Evolutionary conservation across 495 filamentous ascomycete species (phyloP).

Genomic region (Penicillium argentinense): DNA sequence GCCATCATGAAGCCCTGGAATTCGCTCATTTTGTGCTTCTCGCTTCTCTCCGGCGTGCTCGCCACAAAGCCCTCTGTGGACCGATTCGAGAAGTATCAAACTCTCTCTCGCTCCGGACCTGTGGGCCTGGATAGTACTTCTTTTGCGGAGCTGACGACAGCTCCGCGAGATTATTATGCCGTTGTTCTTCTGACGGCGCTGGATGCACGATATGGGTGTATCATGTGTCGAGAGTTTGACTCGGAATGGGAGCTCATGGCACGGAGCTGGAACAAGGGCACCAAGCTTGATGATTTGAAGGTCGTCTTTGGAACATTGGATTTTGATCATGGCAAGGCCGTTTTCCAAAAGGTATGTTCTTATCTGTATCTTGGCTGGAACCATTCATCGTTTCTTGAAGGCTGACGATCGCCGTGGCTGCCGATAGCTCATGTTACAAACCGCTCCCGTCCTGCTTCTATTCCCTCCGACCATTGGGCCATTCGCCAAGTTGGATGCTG

Average conservation of each 20-base stretch:
- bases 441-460: slow-evolving; percentile 83
- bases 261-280: slow-evolving; percentile 82
- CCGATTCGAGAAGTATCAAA: slow-evolving; percentile 67
- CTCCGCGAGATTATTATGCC: slow-evolving; percentile 80
- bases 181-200: slow-evolving; percentile 85
- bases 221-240: slow-evolving; percentile 85
- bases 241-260: slow-evolving; percentile 91
- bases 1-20: slow-evolving; percentile 56
- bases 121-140: slow-evolving; percentile 72
- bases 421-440: slow-evolving; percentile 83
- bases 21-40: slow-evolving; percentile 51
- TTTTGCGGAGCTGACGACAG: slow-evolving; percentile 71
- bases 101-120: slow-evolving; percentile 63
- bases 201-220: slow-evolving; percentile 81
- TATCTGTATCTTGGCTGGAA: too few species aligned
- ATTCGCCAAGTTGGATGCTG: slow-evolving; percentile 64
- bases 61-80: slow-evolving; percentile 26
- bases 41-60: slow-evolving; percentile 44
- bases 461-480: slow-evolving; percentile 90
- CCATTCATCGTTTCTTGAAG: too few species aligned
- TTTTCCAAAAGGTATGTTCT: slow-evolving; percentile 76
- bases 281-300: slow-evolving; percentile 68
- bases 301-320: slow-evolving; percentile 85
- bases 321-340: slow-evolving; percentile 78
- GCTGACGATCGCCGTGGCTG: neutral